These are phyloP conservation scores for Dendrobium nobile DNA, from an alignment of 106 monocot genomes.

Conservation along the genomic window DNA sequence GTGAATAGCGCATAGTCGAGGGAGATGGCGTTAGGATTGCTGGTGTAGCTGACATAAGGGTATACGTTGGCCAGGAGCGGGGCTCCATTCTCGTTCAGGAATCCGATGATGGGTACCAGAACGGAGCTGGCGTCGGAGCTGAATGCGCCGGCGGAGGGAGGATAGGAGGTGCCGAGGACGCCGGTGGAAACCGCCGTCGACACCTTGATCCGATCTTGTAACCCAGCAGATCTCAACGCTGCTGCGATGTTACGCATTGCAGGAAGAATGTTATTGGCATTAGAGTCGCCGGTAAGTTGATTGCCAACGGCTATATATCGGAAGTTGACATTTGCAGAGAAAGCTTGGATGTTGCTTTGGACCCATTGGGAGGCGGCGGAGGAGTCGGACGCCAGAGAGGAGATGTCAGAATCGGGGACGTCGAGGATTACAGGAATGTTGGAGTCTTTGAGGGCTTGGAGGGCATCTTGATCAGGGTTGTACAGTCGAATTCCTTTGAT, in stretches of 20 bases:
- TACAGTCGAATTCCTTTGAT: constrained; percentile 42
- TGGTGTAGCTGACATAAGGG: too few species aligned
- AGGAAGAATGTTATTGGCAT: not conserved
- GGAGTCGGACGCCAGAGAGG: constrained; percentile 11
- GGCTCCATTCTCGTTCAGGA: too few species aligned
- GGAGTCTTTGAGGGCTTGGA: constrained; percentile 37
- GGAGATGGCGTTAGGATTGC: too few species aligned
- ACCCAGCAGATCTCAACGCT: not conserved
- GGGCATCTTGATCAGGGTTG: constrained; percentile 10
- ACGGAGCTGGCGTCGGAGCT: not conserved
- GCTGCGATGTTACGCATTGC: constrained; percentile 9
- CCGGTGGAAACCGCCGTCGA: constrained; percentile 12
- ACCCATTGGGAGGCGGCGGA: constrained; percentile 33
- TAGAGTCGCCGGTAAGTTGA: not conserved
- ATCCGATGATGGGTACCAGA: not conserved
- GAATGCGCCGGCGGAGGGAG: constrained; percentile 9
- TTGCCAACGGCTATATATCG: constrained; percentile 14
- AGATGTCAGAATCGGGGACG: constrained; percentile 23
- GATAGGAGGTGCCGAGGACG: constrained; percentile 10
- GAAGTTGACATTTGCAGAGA: not conserved
- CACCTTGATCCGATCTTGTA: not conserved
- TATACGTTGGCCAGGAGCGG: too few species aligned
- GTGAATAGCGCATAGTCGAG: too few species aligned
- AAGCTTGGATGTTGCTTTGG: constrained; percentile 11
- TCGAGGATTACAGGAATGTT: constrained; percentile 34